These are phyloP conservation scores for Eimeria zaria DNA, from an alignment of 169 alveolate genomes.

Conservation along the genomic window DNA sequence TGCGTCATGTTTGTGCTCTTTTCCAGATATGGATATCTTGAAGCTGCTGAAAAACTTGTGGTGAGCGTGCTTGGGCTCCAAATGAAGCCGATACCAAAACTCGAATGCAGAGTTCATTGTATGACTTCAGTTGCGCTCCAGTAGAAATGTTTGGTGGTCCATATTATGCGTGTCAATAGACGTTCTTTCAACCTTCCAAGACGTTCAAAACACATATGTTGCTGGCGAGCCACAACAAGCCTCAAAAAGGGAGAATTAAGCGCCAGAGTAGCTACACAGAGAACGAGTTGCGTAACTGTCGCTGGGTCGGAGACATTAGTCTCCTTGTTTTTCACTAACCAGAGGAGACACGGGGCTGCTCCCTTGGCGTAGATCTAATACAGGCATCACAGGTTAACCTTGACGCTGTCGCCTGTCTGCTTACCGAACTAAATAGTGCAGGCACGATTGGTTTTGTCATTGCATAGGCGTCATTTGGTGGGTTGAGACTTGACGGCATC, in stretches of 20 bases:
- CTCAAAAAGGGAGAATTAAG: background rate
- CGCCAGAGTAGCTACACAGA: background rate
- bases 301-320: background rate
- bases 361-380: background rate
- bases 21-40: conserved; percentile 30
- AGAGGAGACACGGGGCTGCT: background rate
- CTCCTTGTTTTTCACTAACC: background rate
- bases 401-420: background rate
- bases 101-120: background rate
- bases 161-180: background rate
- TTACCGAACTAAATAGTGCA: background rate
- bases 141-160: background rate
- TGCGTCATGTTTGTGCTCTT: background rate
- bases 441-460: background rate
- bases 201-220: background rate
- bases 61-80: background rate
- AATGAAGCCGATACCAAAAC: background rate
- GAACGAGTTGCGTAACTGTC: background rate
- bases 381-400: background rate
- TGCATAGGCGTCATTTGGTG: conserved; percentile 21
- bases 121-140: background rate
- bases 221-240: background rate
- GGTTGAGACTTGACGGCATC: background rate
- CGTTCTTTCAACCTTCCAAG: background rate
- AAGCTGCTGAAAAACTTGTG: conserved; percentile 26